phyloP scores from a whole-genome alignment of 306 rosid genomes.

The Prunus mume region DNA sequence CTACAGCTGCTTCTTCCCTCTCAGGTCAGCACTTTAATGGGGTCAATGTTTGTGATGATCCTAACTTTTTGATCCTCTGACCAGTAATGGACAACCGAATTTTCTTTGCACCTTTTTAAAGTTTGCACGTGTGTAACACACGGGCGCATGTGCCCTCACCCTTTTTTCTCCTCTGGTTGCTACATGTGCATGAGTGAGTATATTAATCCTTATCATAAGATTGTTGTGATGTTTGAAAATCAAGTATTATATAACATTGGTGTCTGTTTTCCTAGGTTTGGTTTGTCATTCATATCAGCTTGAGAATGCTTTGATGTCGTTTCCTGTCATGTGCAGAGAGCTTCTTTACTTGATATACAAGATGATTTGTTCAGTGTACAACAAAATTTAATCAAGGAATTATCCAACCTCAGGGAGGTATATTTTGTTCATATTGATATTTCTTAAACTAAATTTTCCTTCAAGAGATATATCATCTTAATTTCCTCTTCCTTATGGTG shows the following conservation, averaged over 20 bases:
- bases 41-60: too few species aligned
- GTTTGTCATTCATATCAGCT: background rate
- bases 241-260: background rate
- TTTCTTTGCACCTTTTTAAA: too few species aligned
- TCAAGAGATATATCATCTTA: background rate
- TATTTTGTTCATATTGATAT: background rate
- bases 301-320: background rate
- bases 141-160: too few species aligned
- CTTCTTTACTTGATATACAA: slow-evolving; percentile 6
- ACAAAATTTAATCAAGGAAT: slow-evolving; percentile 3
- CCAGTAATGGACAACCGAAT: too few species aligned
- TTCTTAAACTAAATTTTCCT: background rate
- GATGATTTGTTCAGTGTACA: slow-evolving; percentile 6
- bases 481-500: background rate
- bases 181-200: too few species aligned
- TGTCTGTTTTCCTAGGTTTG: background rate
- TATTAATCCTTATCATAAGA: too few species aligned
- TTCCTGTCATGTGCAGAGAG: slow-evolving; percentile 9
- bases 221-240: background rate
- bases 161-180: too few species aligned
- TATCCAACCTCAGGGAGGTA: slow-evolving; percentile 7
- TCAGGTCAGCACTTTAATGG: too few species aligned
- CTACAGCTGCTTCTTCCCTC: too few species aligned
- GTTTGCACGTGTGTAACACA: too few species aligned
- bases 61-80: too few species aligned